Evolutionary conservation across 345 rosid genomes (phyloP), one percentile per base, ranked within the genome.

Genomic region (Trapa incisa): DNA sequence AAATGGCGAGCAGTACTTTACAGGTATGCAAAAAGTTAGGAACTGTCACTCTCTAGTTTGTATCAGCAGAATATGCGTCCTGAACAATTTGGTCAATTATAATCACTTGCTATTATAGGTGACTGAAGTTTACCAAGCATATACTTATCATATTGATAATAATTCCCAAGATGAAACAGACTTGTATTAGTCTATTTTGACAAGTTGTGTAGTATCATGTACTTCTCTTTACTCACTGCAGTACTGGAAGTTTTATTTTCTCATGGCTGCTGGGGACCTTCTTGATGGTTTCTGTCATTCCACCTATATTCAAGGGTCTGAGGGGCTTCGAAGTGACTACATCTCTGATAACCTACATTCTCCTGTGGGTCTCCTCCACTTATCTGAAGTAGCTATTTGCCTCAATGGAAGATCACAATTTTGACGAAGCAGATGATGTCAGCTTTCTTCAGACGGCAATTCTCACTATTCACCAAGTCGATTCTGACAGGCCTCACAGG

Each of bases 211-310:
- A 45, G 35, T 16, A 58, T 61, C 53, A 61, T 50, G 37, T 37
- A 32, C 37, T 7, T 67, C 53, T 63, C 35, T 62, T 37, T 37
- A 70, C 32, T 0, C 67, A 1, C 65, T 80, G 80, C 88, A 90
- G 98, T 77, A 84, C 73, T 66, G 97, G 89, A 78, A 80, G 88
- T 71, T 89, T 91, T 79, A 75, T 79, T 69, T 75, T 87, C 73
- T 87, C 97, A 43, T 94, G 99, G 99, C 77, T 91, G 74, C 47
- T 94, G 62, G 99, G 85, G 66, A 94, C 99, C 43, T 91, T 89
- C 91, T 87, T 94, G 82, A 89, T 91, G 99, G 96, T 91, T 43
- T 77, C 95, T 68, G 83, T 85, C 72, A 74, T 91, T 70, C 99
- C 99, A 6, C 94, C 98, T 16, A 70, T 94, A 71, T 79, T 89